A percentile compares a stretch with the other conserved stretches of the same genome.
phyloP scores from a whole-genome alignment of 768 basidiomycete genomes.

The Boletus sensibilis region DNA sequence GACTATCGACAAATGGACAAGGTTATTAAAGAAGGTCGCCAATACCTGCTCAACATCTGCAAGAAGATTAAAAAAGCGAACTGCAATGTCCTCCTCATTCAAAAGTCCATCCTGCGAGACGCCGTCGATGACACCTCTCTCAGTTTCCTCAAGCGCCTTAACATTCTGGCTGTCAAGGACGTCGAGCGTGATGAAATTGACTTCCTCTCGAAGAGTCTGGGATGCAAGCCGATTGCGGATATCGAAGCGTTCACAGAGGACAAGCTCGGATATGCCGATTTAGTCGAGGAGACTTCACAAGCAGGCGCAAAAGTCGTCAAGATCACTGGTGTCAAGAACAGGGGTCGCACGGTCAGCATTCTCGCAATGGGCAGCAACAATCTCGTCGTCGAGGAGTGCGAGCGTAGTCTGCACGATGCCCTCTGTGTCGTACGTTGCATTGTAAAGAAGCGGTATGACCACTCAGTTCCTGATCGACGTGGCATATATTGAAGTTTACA shows the following conservation, averaged over 20 bases:
- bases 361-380: slow-evolving; percentile 92
- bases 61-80: slow-evolving; percentile 99
- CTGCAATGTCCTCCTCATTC: slow-evolving; percentile 97
- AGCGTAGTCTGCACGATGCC: slow-evolving; percentile 96
- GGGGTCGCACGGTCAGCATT: slow-evolving; percentile 91
- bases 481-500: background rate
- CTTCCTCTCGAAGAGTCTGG: slow-evolving; percentile 91
- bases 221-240: slow-evolving; percentile 94
- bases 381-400: slow-evolving; percentile 94
- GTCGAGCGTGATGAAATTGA: slow-evolving; percentile 98
- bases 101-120: slow-evolving; percentile 98
- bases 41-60: slow-evolving; percentile 96
- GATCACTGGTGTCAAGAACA: slow-evolving; percentile 92
- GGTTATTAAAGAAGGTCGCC: slow-evolving; percentile 97
- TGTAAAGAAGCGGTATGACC: slow-evolving; percentile 89
- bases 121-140: slow-evolving; percentile 98
- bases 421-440: slow-evolving; percentile 98
- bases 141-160: slow-evolving; percentile 94
- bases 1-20: slow-evolving; percentile 99
- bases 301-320: slow-evolving; percentile 89
- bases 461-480: background rate
- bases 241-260: slow-evolving; percentile 98
- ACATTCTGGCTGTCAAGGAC: slow-evolving; percentile 95
- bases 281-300: slow-evolving; percentile 85
- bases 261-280: slow-evolving; percentile 94